Conservation (phyloP, 768 basidiomycete species). For the Hericium coralloides region DNA sequence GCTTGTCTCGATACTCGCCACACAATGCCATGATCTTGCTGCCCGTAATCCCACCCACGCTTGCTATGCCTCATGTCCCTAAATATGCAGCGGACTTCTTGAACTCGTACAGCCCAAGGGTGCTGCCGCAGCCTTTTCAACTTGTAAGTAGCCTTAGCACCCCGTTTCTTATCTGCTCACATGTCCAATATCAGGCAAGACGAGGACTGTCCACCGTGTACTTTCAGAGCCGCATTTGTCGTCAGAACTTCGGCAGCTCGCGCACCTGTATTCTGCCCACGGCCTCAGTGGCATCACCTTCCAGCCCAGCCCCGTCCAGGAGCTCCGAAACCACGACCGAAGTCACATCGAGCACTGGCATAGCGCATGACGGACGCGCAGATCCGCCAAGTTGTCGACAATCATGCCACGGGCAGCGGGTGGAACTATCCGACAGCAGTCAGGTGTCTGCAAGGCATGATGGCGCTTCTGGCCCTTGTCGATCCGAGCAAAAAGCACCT, state of each 20-base stretch:
- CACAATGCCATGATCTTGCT: constrained; percentile 9
- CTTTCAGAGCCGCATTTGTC: constrained; percentile 33
- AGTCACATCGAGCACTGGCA: constrained; percentile 32
- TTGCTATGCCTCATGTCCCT: constrained; percentile 52
- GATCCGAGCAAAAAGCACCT: constrained; percentile 61
- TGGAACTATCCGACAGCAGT: constrained; percentile 56
- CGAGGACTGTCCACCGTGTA: constrained; percentile 64
- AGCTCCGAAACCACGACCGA: constrained; percentile 33
- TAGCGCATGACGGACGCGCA: constrained; percentile 35
- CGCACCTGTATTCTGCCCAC: constrained; percentile 25
- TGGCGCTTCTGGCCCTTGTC: constrained; percentile 62
- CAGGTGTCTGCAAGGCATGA: constrained; percentile 74
- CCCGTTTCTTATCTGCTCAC: no score
- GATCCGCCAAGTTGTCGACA: constrained; percentile 55
- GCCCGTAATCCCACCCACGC: not conserved
- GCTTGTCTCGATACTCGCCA: constrained; percentile 53
- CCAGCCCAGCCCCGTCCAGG: constrained; percentile 32
- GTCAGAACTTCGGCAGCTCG: constrained; percentile 29
- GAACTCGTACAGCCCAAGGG: constrained; percentile 57
- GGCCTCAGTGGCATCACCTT: constrained; percentile 33
- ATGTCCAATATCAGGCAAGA: constrained; percentile 39
- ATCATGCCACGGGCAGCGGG: constrained; percentile 42
- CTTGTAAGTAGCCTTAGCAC: constrained; percentile 38
- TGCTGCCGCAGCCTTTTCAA: constrained; percentile 68
- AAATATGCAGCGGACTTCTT: constrained; percentile 26